Conservation (phyloP, 2,329 filamentous ascomycete genomes). For the Neonectria ditissima region DNA sequence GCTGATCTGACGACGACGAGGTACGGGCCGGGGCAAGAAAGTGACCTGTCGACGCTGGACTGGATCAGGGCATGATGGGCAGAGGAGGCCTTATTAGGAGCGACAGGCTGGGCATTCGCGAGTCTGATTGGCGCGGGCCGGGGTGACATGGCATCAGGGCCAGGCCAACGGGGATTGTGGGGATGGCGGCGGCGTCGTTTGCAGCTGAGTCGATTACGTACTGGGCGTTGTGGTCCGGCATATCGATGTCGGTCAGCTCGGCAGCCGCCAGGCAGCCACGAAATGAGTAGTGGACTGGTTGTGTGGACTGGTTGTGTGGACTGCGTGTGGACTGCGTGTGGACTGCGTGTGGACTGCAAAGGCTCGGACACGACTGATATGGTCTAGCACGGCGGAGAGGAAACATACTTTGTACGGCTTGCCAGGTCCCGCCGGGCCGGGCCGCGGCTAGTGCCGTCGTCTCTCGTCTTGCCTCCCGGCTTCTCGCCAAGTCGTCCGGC, state of each 20-base stretch:
- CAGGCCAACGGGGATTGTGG: slow-evolving; percentile 10
- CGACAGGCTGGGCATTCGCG: no score
- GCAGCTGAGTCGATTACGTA: not conserved
- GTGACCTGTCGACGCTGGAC: not conserved
- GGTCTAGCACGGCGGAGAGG: no score
- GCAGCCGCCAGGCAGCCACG: slow-evolving; percentile 1
- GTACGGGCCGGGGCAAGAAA: slow-evolving; percentile 5
- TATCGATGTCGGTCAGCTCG: not conserved
- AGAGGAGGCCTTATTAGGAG: not conserved
- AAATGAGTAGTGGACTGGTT: no score
- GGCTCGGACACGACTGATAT: no score
- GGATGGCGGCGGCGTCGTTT: not conserved
- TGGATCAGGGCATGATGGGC: slow-evolving; percentile 2
- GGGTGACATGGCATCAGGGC: not conserved
- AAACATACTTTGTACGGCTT: not conserved
- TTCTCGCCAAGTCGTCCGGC: not conserved
- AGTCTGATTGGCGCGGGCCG: slow-evolving; percentile 1
- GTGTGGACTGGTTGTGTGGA: no score
- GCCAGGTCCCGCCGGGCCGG: slow-evolving; percentile 1
- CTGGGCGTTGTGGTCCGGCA: not conserved
- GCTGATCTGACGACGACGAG: slow-evolving; percentile 14
- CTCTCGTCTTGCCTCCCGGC: slow-evolving; percentile 1
- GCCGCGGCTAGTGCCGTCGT: not conserved
- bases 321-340: no score
- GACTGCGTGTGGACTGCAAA: no score